Conservation (phyloP, 2,329 filamentous ascomycete species). For the Apiospora koreana region DNA sequence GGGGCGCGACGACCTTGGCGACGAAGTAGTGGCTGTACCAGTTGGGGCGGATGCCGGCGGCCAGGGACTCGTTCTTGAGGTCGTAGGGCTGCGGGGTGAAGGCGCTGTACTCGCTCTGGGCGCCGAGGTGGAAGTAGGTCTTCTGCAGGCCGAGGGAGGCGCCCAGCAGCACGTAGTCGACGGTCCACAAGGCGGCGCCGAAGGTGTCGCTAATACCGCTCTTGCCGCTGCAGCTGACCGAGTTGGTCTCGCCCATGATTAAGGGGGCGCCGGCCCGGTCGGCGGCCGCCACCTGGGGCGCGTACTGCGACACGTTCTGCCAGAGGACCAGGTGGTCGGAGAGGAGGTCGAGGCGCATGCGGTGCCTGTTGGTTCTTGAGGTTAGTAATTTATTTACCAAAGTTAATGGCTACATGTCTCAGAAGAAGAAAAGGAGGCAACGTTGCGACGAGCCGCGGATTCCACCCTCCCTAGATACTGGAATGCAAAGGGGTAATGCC, state of each 20-base stretch:
- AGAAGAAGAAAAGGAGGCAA: not conserved
- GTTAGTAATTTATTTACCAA: not conserved
- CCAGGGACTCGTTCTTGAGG: slow-evolving; percentile 32
- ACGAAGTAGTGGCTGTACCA: slow-evolving; percentile 39
- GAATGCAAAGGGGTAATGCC: not conserved
- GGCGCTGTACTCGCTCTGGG: slow-evolving; percentile 33
- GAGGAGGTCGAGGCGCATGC: slow-evolving; percentile 34
- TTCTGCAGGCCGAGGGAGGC: slow-evolving; percentile 35
- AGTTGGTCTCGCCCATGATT: slow-evolving; percentile 51
- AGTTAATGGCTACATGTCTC: not conserved
- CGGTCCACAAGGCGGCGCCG: slow-evolving; percentile 49
- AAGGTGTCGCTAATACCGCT: slow-evolving; percentile 47
- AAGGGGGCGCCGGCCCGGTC: slow-evolving; percentile 36
- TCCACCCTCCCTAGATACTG: not conserved
- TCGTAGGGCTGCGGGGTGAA: slow-evolving; percentile 32
- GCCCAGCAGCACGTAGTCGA: slow-evolving; percentile 44
- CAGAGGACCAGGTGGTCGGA: slow-evolving; percentile 35
- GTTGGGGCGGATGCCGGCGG: slow-evolving; percentile 29
- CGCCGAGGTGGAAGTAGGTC: slow-evolving; percentile 47
- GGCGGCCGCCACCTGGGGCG: slow-evolving; percentile 35
- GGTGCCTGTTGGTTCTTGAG: slow-evolving; percentile 12
- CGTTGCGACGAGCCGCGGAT: not conserved
- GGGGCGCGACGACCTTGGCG: slow-evolving; percentile 25
- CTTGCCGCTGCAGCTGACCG: slow-evolving; percentile 38
- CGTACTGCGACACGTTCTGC: slow-evolving; percentile 36